A percentile compares a stretch with the other conserved stretches of the same genome.
Evolutionary conservation across 1,284 basidiomycete species (phyloP).

Genomic region (Leccinum solheimii): DNA sequence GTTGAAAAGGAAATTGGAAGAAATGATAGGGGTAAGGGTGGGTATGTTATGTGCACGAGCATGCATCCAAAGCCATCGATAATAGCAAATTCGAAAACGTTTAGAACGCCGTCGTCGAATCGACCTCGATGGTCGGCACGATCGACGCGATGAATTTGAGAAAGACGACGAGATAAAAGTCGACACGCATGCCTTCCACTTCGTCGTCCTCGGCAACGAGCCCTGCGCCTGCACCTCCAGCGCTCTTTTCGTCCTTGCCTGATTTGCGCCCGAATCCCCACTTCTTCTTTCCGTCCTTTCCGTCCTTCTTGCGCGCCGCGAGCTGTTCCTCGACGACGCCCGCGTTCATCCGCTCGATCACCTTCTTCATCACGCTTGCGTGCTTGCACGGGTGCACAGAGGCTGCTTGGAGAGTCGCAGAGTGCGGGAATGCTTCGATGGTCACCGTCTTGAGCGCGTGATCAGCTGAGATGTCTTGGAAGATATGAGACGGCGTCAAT

Average conservation of each 20-base stretch:
- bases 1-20: neutral
- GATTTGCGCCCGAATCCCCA: conserved; percentile 79
- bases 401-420: conserved; percentile 78
- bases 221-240: conserved; percentile 9
- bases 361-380: conserved; percentile 99
- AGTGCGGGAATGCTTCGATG: conserved; percentile 97
- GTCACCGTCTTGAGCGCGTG: conserved; percentile 99
- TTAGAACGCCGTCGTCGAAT: conserved; percentile 85
- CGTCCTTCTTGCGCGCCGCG: conserved; percentile 52
- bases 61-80: conserved; percentile 5
- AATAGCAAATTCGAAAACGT: conserved; percentile 1
- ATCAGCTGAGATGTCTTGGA: conserved; percentile 96
- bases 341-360: conserved; percentile 97
- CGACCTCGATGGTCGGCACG: conserved; percentile 94
- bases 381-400: conserved; percentile 99
- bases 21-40: conserved; percentile 7
- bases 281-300: conserved; percentile 73
- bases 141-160: conserved; percentile 96
- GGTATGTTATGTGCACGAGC: conserved; percentile 22
- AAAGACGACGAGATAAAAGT: conserved; percentile 95
- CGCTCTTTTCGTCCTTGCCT: conserved; percentile 58
- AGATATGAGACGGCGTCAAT: conserved; percentile 87
- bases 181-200: conserved; percentile 88
- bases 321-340: conserved; percentile 79
- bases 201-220: conserved; percentile 58